Conservation (phyloP, 2,329 filamentous ascomycete species). For the Pyrenochaeta sp. region DNA sequence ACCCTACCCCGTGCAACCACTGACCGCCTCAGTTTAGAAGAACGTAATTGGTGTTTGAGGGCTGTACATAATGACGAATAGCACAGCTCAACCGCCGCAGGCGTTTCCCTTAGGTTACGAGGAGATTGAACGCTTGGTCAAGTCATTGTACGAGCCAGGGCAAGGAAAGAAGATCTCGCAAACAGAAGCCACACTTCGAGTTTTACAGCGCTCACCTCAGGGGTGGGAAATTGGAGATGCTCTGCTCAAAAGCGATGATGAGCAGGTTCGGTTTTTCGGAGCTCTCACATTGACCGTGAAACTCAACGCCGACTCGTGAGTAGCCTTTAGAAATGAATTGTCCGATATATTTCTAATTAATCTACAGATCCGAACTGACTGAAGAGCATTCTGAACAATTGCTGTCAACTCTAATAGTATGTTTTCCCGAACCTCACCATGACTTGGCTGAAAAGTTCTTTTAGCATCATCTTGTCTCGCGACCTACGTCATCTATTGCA, state of each 20-base stretch:
- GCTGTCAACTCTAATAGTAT: slow-evolving; percentile 47
- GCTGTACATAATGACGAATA: slow-evolving; percentile 30
- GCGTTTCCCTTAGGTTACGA: slow-evolving; percentile 39
- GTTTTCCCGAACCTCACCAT: not conserved
- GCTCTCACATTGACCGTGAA: slow-evolving; percentile 94
- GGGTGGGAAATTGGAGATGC: slow-evolving; percentile 88
- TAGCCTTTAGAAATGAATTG: not conserved
- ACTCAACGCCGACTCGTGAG: slow-evolving; percentile 86
- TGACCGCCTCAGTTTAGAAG: not conserved
- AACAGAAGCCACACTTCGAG: slow-evolving; percentile 79
- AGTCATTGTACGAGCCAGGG: slow-evolving; percentile 60
- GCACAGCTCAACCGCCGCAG: slow-evolving; percentile 16
- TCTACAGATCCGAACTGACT: slow-evolving; percentile 34
- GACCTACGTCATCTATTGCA: slow-evolving; percentile 64
- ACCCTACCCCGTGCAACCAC: not conserved
- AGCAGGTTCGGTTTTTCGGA: slow-evolving; percentile 88
- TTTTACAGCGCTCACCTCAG: slow-evolving; percentile 78
- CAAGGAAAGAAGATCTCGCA: slow-evolving; percentile 56
- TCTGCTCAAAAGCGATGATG: slow-evolving; percentile 72
- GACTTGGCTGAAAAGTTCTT: slow-evolving; percentile 10
- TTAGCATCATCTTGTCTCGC: slow-evolving; percentile 42
- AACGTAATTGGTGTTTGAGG: too few species aligned
- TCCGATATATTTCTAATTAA: slow-evolving; percentile 8
- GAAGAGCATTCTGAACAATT: slow-evolving; percentile 47
- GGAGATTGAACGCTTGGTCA: slow-evolving; percentile 57